Evolutionary conservation across 1,139 yeast genomes (phyloP).

Genomic region (Hansenula lynferdii): DNA sequence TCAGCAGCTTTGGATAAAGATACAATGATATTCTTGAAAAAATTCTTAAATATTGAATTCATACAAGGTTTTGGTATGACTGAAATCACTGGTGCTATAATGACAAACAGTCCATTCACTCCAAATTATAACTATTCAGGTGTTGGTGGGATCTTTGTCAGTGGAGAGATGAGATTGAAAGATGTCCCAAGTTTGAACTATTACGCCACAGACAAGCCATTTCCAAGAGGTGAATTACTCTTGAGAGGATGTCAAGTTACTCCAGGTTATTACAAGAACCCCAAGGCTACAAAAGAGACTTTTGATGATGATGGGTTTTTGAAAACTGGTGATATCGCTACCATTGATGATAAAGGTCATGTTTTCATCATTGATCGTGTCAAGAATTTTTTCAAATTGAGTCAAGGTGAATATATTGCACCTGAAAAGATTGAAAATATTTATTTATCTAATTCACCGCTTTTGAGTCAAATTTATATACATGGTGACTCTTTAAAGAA

Average conservation of each 20-base stretch:
- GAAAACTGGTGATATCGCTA: conserved; percentile 59
- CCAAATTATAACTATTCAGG: conserved; percentile 42
- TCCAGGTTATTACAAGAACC: conserved; percentile 48
- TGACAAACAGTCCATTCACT: conserved; percentile 29
- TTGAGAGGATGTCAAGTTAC: conserved; percentile 56
- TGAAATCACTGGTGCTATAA: conserved; percentile 55
- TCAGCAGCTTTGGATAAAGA: conserved; percentile 66
- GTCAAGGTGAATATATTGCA: conserved; percentile 63
- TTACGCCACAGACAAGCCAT: conserved; percentile 40
- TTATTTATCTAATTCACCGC: conserved; percentile 39
- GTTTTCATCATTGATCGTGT: conserved; percentile 54
- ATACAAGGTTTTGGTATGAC: conserved; percentile 65
- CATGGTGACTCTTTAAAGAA: conserved; percentile 51
- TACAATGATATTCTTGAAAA: conserved; percentile 48
- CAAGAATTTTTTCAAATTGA: conserved; percentile 59
- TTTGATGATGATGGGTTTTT: conserved; percentile 45
- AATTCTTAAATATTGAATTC: conserved; percentile 45
- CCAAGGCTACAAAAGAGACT: conserved; percentile 38
- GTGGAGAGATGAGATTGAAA: conserved; percentile 44
- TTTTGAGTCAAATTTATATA: conserved; percentile 41
- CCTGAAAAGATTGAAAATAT: conserved; percentile 58
- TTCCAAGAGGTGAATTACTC: conserved; percentile 44
- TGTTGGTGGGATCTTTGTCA: conserved; percentile 43
- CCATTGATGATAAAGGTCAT: conserved; percentile 40
- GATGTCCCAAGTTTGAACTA: conserved; percentile 56